Base-by-base conservation (phyloP, 192 early-diverging fungal species). In the Coemansia sp. region DNA sequence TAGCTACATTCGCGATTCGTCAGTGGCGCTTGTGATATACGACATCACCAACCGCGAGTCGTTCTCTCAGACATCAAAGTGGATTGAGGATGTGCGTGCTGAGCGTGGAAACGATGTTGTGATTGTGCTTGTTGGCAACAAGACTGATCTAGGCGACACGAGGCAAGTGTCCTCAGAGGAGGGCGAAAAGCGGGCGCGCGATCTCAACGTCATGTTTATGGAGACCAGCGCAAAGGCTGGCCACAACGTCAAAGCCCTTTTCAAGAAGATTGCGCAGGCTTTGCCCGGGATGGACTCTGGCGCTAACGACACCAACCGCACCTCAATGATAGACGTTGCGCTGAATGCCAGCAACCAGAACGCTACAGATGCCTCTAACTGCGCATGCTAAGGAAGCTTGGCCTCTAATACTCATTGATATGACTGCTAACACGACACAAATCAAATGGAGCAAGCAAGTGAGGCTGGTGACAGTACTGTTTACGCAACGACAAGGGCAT, bases 141-240 rank as follows among this genome's bases (percentile, higher is more conserved):
- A 99, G 85, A 97, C 95, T 5, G 97, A 99, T 82, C 83, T 99
- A 69, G 93, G 87, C 74, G 97, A 98, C 42, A 96, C 94, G 71
- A 85, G 94, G 83, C 91, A 87, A 84, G 96, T 99, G 7, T 91
- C 93, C 11, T 91, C 93, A 28, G 95, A 97, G 70, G 96, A 99
- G 66, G 97, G 96, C 28, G 97, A 99, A 76, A 93, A 94, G 86
- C 94, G 94, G 69, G 94, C 96, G 10, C 93, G 94, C 71, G 96
- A 98, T 65, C 89, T 92, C 79, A 94, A 93, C 60, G 94, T 95
- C 40, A 91, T 99, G 91, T 99, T 96, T 79, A 98, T 99, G 70
- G 97, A 99, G 75, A 99, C 97, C n/a, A 92, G 89, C 63, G 97
- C 97, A 43, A 99, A 99, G 78, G 94, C 93, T 9, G 97, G 95